These are phyloP conservation scores for Cyberlindnera mississippiensis DNA, from an alignment of 805 yeast genomes.

Conservation along the genomic window DNA sequence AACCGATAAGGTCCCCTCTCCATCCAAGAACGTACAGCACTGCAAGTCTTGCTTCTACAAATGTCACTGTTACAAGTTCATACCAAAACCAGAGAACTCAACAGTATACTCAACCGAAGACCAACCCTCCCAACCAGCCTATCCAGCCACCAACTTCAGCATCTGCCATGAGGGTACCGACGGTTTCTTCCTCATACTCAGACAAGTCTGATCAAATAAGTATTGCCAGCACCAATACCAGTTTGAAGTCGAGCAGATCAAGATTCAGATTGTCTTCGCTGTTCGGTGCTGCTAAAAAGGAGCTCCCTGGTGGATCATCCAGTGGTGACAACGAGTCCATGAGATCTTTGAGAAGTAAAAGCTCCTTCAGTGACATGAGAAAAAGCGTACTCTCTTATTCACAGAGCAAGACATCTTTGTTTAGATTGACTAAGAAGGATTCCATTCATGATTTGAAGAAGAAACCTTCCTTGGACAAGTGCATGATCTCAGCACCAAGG, in stretches of 20 bases:
- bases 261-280: constrained; percentile 26
- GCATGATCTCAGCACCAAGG: constrained; percentile 51
- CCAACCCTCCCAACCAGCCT: too few relatives aligned
- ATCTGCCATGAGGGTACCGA: constrained; percentile 5
- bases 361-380: constrained; percentile 29
- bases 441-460: constrained; percentile 22
- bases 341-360: constrained; percentile 24
- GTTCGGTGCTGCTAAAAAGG: constrained; percentile 22
- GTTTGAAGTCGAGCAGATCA: constrained; percentile 24
- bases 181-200: background rate
- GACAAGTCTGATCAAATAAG: constrained; percentile 21
- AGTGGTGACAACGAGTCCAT: constrained; percentile 22
- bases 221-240: constrained; percentile 16
- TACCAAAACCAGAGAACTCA: constrained; percentile 15
- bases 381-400: constrained; percentile 28
- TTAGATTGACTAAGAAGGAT: constrained; percentile 23
- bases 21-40: constrained; percentile 9
- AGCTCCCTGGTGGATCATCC: constrained; percentile 6
- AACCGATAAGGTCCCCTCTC: constrained; percentile 4
- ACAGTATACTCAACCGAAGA: constrained; percentile 13
- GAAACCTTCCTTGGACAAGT: constrained; percentile 27
- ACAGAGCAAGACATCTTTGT: constrained; percentile 20
- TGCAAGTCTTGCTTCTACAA: constrained; percentile 10
- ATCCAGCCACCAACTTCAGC: constrained; percentile 12
- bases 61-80: constrained; percentile 10